Evolutionary conservation across 371 early-diverging fungal species (phyloP).

Genomic region (Syncephalis plumigaleata): DNA sequence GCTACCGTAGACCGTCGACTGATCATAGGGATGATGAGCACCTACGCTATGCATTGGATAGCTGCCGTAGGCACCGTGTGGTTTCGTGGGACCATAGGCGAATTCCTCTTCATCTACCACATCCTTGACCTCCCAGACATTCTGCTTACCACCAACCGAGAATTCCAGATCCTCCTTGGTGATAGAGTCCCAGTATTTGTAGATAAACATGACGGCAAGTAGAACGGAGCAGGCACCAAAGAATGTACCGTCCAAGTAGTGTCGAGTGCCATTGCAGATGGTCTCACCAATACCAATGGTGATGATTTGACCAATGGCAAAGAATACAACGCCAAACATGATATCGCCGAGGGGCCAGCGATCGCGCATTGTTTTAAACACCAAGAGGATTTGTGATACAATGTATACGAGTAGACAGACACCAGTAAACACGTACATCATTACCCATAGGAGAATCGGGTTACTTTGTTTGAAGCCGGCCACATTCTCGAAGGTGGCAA

Average conservation of each 20-base stretch:
- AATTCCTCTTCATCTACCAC: constrained; percentile 29
- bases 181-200: constrained; percentile 98
- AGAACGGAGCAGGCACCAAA: constrained; percentile 52
- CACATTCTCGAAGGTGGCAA: constrained; percentile 60
- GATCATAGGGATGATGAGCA: not conserved
- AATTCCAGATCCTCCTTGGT: constrained; percentile 97
- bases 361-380: constrained; percentile 84
- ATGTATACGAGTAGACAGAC: constrained; percentile 68
- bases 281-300: constrained; percentile 52
- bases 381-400: constrained; percentile 79
- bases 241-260: constrained; percentile 95
- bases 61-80: not conserved
- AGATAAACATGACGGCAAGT: constrained; percentile 94
- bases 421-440: constrained; percentile 75
- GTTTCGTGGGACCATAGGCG: not conserved
- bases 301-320: constrained; percentile 65
- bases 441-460: constrained; percentile 63
- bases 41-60: not conserved
- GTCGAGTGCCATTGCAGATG: constrained; percentile 74
- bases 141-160: constrained; percentile 74
- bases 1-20: not conserved
- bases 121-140: constrained; percentile 90
- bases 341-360: constrained; percentile 92
- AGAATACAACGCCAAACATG: constrained; percentile 70
- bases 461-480: constrained; percentile 36